A percentile compares a stretch with the other conserved stretches of the same genome.
Evolutionary conservation across 2,329 filamentous ascomycete genomes (phyloP).

Genomic region (Alternaria hordeiaustralica): DNA sequence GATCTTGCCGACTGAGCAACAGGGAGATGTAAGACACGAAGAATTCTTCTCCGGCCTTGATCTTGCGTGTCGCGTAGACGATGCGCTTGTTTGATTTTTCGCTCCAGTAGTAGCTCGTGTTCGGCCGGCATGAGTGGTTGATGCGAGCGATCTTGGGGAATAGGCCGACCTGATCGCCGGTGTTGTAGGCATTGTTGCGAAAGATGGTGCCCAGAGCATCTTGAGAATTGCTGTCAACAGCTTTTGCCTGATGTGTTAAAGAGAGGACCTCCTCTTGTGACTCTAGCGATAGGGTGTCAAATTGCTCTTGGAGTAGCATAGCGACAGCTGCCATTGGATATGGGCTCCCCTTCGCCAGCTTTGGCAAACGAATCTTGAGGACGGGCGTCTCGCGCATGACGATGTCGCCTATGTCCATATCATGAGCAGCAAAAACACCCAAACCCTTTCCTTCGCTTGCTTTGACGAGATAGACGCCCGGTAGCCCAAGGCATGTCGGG

Average conservation of each 20-base stretch:
- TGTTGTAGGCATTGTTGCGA: slow-evolving; percentile 47
- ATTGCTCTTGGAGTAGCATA: slow-evolving; percentile 30
- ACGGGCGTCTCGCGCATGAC: slow-evolving; percentile 51
- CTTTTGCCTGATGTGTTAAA: slow-evolving; percentile 33
- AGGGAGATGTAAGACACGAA: slow-evolving; percentile 49
- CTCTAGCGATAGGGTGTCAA: slow-evolving; percentile 27
- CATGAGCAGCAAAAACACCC: slow-evolving; percentile 49
- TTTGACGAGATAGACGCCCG: slow-evolving; percentile 36
- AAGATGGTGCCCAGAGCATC: slow-evolving; percentile 42
- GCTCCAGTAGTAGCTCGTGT: slow-evolving; percentile 49
- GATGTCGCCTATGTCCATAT: slow-evolving; percentile 48
- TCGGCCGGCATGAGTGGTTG: slow-evolving; percentile 47
- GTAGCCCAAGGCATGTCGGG: slow-evolving; percentile 31
- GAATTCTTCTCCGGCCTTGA: slow-evolving; percentile 51
- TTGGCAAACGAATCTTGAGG: slow-evolving; percentile 40
- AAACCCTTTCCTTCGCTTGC: slow-evolving; percentile 51
- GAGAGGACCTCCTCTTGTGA: slow-evolving; percentile 36
- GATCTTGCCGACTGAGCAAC: slow-evolving; percentile 34
- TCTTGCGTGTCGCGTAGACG: slow-evolving; percentile 47
- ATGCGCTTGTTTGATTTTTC: slow-evolving; percentile 34
- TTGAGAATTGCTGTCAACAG: slow-evolving; percentile 19
- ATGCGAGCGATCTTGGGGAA: slow-evolving; percentile 47
- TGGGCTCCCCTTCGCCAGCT: slow-evolving; percentile 31
- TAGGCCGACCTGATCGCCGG: slow-evolving; percentile 37
- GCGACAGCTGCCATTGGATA: slow-evolving; percentile 35